phyloP scores from a whole-genome alignment of 2,329 filamentous ascomycete genomes.

The Epichloe coenophiala region DNA sequence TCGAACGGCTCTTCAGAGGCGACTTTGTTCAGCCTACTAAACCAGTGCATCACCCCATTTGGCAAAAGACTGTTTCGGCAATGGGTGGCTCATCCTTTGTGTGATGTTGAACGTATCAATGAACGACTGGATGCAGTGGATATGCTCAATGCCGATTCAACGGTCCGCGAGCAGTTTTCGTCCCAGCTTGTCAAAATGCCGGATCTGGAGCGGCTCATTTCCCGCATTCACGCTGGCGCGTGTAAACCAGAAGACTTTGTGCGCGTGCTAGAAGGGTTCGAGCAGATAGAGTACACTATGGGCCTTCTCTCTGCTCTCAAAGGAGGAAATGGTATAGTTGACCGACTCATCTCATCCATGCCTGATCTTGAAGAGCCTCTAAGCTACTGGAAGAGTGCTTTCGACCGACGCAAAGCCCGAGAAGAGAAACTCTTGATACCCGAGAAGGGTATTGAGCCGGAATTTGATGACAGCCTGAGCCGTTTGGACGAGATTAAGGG shows the following conservation, averaged over 20 bases:
- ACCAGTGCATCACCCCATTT: conserved; percentile 90
- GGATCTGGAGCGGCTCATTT: conserved; percentile 86
- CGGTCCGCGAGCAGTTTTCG: conserved; percentile 74
- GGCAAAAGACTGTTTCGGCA: conserved; percentile 92
- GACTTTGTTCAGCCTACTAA: conserved; percentile 80
- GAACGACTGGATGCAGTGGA: conserved; percentile 90
- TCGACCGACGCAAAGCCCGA: conserved; percentile 68
- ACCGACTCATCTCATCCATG: conserved; percentile 73
- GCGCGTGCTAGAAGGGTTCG: conserved; percentile 85
- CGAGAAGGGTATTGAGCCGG: conserved; percentile 73
- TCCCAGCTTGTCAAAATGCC: conserved; percentile 83
- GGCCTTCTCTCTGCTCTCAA: conserved; percentile 60
- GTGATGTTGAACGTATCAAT: conserved; percentile 78
- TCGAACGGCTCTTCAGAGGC: conserved; percentile 76
- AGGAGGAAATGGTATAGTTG: conserved; percentile 70
- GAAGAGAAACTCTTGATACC: conserved; percentile 75
- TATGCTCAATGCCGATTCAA: conserved; percentile 71
- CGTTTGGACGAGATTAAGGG: conserved; percentile 62
- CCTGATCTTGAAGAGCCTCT: conserved; percentile 65
- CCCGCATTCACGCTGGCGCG: conserved; percentile 81
- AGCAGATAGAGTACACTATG: conserved; percentile 95
- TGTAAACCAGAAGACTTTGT: conserved; percentile 89
- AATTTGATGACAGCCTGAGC: conserved; percentile 77
- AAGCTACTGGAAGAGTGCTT: conserved; percentile 80
- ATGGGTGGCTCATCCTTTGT: conserved; percentile 93